A percentile compares a stretch with the other conserved stretches of the same genome.
Conservation (phyloP, 768 basidiomycete species). For the Calocybe cyanea region DNA sequence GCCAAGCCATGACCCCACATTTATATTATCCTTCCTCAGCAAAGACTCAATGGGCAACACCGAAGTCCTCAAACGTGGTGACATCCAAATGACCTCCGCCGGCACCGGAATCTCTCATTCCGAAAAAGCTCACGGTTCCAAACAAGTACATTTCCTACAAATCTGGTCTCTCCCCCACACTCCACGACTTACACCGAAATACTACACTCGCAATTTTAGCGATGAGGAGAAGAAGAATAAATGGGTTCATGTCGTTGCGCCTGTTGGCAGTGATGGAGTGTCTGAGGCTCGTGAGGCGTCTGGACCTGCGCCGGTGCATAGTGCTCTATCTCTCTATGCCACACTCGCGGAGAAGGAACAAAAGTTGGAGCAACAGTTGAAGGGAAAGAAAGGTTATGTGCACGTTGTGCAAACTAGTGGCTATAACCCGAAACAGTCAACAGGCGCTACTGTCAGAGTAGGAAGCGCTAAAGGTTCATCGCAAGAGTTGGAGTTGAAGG, state of each 20-base stretch:
- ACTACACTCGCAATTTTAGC: slow-evolving; percentile 84
- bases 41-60: slow-evolving; percentile 90
- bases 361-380: slow-evolving; percentile 50
- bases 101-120: slow-evolving; percentile 91
- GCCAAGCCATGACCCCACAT: too few relatives aligned
- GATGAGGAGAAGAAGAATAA: slow-evolving; percentile 79
- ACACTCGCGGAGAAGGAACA: slow-evolving; percentile 61
- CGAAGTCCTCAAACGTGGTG: slow-evolving; percentile 85
- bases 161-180: slow-evolving; percentile 41
- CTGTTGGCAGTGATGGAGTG: slow-evolving; percentile 57
- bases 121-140: slow-evolving; percentile 41
- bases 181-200: slow-evolving; percentile 60
- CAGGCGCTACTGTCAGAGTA: slow-evolving; percentile 58
- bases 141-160: slow-evolving; percentile 37
- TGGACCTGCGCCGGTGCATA: slow-evolving; percentile 82
- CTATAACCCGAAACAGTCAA: slow-evolving; percentile 57
- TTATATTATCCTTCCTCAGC: too few relatives aligned
- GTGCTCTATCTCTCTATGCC: slow-evolving; percentile 67
- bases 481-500: slow-evolving; percentile 55
- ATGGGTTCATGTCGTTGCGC: slow-evolving; percentile 75
- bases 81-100: slow-evolving; percentile 87
- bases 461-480: slow-evolving; percentile 22
- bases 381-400: slow-evolving; percentile 65
- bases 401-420: slow-evolving; percentile 86
- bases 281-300: slow-evolving; percentile 54